phyloP scores from a whole-genome alignment of 305 asterid genomes.

The Fraxinus nigra region DNA sequence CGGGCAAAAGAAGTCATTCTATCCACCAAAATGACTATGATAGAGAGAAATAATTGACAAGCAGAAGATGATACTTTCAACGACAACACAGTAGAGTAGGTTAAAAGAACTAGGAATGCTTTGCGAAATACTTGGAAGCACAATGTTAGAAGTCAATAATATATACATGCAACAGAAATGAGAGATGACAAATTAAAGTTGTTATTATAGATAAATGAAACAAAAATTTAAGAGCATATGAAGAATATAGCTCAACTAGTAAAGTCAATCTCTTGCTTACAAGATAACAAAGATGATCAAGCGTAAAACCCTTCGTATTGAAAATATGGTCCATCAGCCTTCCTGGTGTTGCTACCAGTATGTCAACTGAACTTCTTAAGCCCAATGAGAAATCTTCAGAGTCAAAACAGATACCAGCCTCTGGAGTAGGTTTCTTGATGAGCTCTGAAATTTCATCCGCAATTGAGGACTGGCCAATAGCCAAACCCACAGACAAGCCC shows the following conservation, averaged over 20 bases:
- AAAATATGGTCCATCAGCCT: slow-evolving; percentile 87
- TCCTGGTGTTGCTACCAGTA: slow-evolving; percentile 94
- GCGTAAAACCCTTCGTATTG: slow-evolving; percentile 85
- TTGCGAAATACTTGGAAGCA: slow-evolving; percentile 4
- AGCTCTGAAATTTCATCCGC: slow-evolving; percentile 82
- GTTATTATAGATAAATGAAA: neutral
- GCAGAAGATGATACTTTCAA: neutral
- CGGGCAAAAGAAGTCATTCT: neutral
- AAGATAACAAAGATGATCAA: slow-evolving; percentile 83
- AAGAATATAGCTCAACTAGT: slow-evolving; percentile 3
- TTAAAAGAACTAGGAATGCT: neutral
- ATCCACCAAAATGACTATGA: neutral
- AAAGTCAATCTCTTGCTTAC: slow-evolving; percentile 42
- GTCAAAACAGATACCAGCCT: slow-evolving; percentile 43
- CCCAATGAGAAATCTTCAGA: slow-evolving; percentile 43
- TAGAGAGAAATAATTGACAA: neutral
- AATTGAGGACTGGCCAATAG: slow-evolving; percentile 94
- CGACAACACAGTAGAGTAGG: neutral
- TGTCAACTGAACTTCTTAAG: slow-evolving; percentile 73
- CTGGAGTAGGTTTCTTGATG: slow-evolving; percentile 58
- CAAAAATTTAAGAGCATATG: neutral
- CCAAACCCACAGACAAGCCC: slow-evolving; percentile 90
- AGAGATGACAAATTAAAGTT: neutral
- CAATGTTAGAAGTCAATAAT: neutral
- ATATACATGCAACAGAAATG: neutral